Conservation (phyloP, 371 early-diverging fungal species). For the Rhizomucor pusillus region DNA sequence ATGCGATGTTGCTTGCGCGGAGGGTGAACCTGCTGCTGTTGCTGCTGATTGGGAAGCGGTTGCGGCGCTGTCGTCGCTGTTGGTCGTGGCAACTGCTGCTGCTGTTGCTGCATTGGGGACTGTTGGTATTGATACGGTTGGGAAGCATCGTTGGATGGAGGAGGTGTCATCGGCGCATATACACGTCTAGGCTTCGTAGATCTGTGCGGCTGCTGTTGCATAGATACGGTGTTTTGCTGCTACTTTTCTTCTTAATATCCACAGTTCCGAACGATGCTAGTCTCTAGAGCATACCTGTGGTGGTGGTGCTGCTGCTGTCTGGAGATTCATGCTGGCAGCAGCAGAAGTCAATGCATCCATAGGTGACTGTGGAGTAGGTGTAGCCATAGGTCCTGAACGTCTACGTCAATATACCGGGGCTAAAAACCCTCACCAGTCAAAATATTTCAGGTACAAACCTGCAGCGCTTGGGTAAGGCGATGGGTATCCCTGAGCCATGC, state of each 20-base stretch:
- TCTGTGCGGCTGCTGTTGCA: too few species aligned
- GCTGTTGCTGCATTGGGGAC: slow-evolving; percentile 10
- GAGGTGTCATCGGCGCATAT: slow-evolving; percentile 24
- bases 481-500: neutral
- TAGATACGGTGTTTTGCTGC: slow-evolving; percentile 18
- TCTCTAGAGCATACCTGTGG: neutral
- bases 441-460: neutral
- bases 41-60: slow-evolving; percentile 11
- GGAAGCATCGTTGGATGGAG: neutral
- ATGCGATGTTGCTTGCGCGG: slow-evolving; percentile 45
- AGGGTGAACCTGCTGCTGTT: slow-evolving; percentile 5
- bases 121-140: slow-evolving; percentile 2
- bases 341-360: slow-evolving; percentile 8
- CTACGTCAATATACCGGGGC: neutral
- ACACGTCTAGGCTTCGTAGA: slow-evolving; percentile 13
- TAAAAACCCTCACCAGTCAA: neutral
- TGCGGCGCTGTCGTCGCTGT: slow-evolving; percentile 5
- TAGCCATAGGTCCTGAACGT: neutral
- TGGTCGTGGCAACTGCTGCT: slow-evolving; percentile 5
- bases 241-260: neutral
- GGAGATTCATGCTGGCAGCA: slow-evolving; percentile 11
- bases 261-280: neutral
- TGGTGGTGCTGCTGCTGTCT: neutral
- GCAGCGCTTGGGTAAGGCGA: neutral
- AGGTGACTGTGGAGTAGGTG: neutral